Evolutionary conservation across 345 rosid genomes (phyloP).

Genomic region (Gossypium ekmanianum): DNA sequence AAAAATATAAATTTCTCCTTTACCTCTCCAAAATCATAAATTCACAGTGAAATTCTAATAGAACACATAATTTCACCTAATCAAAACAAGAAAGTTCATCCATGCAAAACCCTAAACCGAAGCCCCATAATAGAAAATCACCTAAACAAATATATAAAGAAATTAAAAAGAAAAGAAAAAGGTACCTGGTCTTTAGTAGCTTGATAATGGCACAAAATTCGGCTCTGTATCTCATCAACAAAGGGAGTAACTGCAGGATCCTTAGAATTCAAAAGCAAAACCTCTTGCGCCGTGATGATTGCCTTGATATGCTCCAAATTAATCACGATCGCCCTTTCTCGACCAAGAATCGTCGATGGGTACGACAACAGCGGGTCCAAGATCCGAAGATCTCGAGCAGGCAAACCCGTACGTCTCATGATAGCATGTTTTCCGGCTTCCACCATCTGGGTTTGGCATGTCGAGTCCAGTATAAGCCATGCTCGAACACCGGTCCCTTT

Average conservation of each 20-base stretch:
- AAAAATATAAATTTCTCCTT: background rate
- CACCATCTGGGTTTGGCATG: constrained; percentile 48
- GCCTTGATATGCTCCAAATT: constrained; percentile 93
- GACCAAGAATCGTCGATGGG: constrained; percentile 81
- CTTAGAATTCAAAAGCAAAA: constrained; percentile 68
- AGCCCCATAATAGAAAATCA: background rate
- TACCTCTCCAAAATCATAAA: background rate
- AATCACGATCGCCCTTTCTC: constrained; percentile 87
- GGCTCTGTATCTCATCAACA: constrained; percentile 62
- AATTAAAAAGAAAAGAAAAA: background rate
- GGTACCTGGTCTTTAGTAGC: constrained; percentile 67
- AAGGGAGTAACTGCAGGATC: constrained; percentile 81
- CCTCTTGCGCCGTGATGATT: constrained; percentile 87
- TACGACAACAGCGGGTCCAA: constrained; percentile 88
- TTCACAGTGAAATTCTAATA: background rate
- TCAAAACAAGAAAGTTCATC: background rate
- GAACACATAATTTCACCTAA: background rate
- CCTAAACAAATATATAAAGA: background rate
- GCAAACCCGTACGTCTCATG: constrained; percentile 92
- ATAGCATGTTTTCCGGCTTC: constrained; percentile 80
- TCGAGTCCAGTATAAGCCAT: constrained; percentile 62
- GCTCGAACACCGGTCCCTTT: constrained; percentile 64
- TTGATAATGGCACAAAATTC: constrained; percentile 55
- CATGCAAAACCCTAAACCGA: background rate
- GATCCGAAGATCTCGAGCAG: constrained; percentile 86